These are phyloP conservation scores for Tothia fuscella DNA, from an alignment of 2,329 filamentous ascomycete genomes.

Conservation along the genomic window DNA sequence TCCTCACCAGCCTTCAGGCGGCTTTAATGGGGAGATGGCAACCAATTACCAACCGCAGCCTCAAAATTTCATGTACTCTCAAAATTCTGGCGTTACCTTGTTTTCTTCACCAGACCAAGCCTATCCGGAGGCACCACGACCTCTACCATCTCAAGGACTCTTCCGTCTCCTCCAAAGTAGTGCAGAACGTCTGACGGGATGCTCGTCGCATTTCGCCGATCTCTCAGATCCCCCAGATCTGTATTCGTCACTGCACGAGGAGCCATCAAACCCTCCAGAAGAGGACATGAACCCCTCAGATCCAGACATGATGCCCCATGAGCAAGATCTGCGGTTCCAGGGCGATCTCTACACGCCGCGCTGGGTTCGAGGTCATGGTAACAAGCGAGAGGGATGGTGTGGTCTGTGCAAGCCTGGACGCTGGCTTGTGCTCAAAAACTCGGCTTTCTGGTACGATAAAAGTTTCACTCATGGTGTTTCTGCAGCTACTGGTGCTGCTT, in stretches of 20 bases:
- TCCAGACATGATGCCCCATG: conserved; percentile 62
- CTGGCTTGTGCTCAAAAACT: conserved; percentile 83
- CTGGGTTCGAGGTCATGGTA: conserved; percentile 77
- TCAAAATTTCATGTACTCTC: conserved; percentile 26
- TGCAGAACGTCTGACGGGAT: conserved; percentile 53
- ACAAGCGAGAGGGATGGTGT: conserved; percentile 83
- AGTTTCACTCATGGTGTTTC: conserved; percentile 81
- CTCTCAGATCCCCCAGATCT: conserved; percentile 65
- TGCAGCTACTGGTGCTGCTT: conserved; percentile 65
- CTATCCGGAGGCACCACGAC: conserved; percentile 47
- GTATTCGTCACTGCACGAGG: conserved; percentile 62
- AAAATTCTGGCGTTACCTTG: conserved; percentile 30
- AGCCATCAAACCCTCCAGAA: conserved; percentile 60
- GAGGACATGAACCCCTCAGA: conserved; percentile 74
- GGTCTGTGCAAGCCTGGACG: conserved; percentile 76
- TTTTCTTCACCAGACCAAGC: conserved; percentile 38
- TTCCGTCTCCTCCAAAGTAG: conserved; percentile 68
- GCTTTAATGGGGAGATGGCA: too few relatives aligned
- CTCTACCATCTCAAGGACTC: conserved; percentile 54
- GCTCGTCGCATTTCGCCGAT: conserved; percentile 56
- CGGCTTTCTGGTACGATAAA: conserved; percentile 89
- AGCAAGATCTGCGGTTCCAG: conserved; percentile 62
- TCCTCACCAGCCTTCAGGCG: too few relatives aligned
- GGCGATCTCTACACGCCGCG: conserved; percentile 73
- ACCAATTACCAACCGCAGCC: conserved; percentile 25